Conservation (phyloP, 177 flowering plant genomes). For the Vitis hybrid region DNA sequence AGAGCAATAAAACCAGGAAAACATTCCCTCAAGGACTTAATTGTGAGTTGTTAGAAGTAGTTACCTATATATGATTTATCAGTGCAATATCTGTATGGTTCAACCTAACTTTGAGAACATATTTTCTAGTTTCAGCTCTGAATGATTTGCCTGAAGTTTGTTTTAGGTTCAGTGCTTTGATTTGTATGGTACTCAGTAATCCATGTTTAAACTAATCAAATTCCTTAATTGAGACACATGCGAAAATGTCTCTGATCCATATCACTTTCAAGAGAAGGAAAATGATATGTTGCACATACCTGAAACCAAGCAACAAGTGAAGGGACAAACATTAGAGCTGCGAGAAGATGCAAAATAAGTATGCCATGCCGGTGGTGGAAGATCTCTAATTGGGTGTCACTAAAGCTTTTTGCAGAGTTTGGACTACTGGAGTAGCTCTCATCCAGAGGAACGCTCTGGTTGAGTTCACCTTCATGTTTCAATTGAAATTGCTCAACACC, state of each 20-base stretch:
- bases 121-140: too few species aligned
- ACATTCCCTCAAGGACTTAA: too few species aligned
- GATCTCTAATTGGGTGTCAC: conserved; percentile 76
- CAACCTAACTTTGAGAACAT: too few species aligned
- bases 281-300: conserved; percentile 39
- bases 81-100: too few species aligned
- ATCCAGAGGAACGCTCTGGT: conserved; percentile 31
- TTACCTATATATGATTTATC: too few species aligned
- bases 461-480: conserved; percentile 19
- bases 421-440: conserved; percentile 49
- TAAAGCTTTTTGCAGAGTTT: conserved; percentile 55
- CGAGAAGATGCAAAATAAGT: conserved; percentile 71
- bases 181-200: too few species aligned
- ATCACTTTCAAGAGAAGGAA: not conserved
- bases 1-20: too few species aligned
- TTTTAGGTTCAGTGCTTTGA: too few species aligned
- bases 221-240: not conserved
- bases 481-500: conserved; percentile 19
- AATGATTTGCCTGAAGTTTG: too few species aligned
- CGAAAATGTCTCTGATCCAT: not conserved
- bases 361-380: conserved; percentile 84
- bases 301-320: conserved; percentile 87
- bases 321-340: conserved; percentile 79
- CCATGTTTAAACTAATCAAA: not conserved
- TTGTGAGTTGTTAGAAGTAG: too few species aligned